Conservation (phyloP, 2,329 filamentous ascomycete species). For the Neofusicoccum laricinum region DNA sequence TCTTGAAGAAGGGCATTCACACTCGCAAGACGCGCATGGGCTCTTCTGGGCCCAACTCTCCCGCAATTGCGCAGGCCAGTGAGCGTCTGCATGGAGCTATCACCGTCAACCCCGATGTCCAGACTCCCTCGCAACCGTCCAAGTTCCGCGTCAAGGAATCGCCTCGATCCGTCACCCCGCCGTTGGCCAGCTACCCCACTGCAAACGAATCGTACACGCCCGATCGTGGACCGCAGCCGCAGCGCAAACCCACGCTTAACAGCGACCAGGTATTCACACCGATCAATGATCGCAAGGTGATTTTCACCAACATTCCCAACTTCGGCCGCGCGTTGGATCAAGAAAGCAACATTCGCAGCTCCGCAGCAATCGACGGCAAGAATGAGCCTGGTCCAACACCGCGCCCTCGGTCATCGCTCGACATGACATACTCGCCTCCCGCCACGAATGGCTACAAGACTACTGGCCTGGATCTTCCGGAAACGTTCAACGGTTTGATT, state of each 20-base stretch:
- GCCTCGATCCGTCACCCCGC: constrained; percentile 47
- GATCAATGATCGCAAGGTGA: constrained; percentile 26
- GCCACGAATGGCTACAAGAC: constrained; percentile 13
- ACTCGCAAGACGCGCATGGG: constrained; percentile 41
- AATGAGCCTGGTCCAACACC: constrained; percentile 10
- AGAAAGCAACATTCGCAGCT: constrained; percentile 1
- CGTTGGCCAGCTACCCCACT: constrained; percentile 45
- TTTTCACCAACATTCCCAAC: constrained; percentile 21
- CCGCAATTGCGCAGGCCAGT: constrained; percentile 50
- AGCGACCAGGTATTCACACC: constrained; percentile 17
- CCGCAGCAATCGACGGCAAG: constrained; percentile 4
- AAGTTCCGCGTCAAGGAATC: constrained; percentile 36
- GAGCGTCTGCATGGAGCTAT: constrained; percentile 45
- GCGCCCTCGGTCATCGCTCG: not conserved
- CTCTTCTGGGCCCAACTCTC: constrained; percentile 69
- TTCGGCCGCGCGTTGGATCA: constrained; percentile 9
- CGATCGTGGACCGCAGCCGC: constrained; percentile 49
- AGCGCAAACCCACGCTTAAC: constrained; percentile 19
- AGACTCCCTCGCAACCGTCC: constrained; percentile 16
- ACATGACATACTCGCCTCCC: constrained; percentile 13
- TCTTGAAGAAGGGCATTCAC: constrained; percentile 67
- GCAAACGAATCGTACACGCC: constrained; percentile 54
- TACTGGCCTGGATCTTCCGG: constrained; percentile 7
- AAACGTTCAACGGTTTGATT: constrained; percentile 38
- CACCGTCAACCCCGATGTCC: constrained; percentile 3